Base-by-base conservation (phyloP, 148 eudicot genomes). In the Rhododendron simsii region DNA sequence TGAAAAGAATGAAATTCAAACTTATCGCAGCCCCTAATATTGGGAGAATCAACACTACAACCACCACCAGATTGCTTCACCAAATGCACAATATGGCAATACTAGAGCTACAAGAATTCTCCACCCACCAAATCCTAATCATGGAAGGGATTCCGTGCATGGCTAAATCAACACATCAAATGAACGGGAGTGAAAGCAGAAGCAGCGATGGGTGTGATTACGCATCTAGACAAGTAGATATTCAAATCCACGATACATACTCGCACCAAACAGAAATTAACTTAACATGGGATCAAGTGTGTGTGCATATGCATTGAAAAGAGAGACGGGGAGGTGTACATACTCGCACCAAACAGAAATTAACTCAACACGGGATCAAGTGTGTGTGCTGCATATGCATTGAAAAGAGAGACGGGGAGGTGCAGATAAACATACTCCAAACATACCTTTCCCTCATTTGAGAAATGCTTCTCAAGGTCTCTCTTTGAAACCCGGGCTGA, bases 381-480 rank as follows among this genome's bases (percentile, higher is more conserved):
- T 47, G 81, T 41, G 41, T 11, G 53, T 10, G 14, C 33, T 35
- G 37, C 18, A 47, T 47, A 1, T 4, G 9, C 57, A 78, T 47
- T 23, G 41, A 53, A 28, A 81, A 15, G 37, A 18, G 75, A 3
- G 44, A 18, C 44, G 20, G 30, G 6, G 59, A 48, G 50, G 33
- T 10, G 33, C 20, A 20, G 41, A 35, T 20, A 30, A 23, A 83
- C n/a, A 41, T 44, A 44, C 11, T 3, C 26, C n/a, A 73, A 23
- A 61, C 80, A 80, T 77, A 97, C 99, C 96, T 91, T 94, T 85
- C 99, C 99, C 89, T 97, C 98, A 82, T 89, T 90, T 7, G 98
- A 88, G 57, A 97, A 97, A 88, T 95, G 99, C 87, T 94, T 94
- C 92, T 94, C 96, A 78, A 97, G 90, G 39, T 95, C 98, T 88